Evolutionary conservation across 345 rosid species (phyloP).

Genomic region (Capsella bursapastoris): DNA sequence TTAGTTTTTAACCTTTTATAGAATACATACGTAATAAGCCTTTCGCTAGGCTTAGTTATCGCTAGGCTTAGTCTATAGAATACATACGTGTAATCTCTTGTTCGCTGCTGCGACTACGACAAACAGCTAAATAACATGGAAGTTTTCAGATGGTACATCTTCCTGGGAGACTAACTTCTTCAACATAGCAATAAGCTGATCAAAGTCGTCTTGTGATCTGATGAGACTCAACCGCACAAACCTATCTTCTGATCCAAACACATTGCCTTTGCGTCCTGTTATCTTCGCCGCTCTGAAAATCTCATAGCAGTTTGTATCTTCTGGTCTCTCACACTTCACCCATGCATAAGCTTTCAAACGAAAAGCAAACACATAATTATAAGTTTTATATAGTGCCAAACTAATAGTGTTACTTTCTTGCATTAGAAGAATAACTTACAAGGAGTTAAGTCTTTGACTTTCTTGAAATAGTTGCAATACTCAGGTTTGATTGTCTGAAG

Average conservation of each 20-base stretch:
- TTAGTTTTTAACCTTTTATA: too few species aligned
- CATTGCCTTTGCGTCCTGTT: conserved; percentile 49
- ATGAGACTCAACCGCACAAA: conserved; percentile 65
- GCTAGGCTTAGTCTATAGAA: too few species aligned
- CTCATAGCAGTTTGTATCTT: conserved; percentile 54
- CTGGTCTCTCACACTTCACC: conserved; percentile 65
- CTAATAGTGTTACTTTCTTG: not conserved
- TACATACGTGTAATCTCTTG: too few species aligned
- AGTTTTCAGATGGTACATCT: not conserved
- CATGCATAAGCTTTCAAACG: conserved; percentile 65
- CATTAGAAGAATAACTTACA: conserved; percentile 22
- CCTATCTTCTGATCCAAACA: conserved; percentile 45
- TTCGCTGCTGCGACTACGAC: too few species aligned
- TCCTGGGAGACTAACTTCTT: conserved; percentile 26
- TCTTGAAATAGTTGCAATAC: conserved; percentile 51
- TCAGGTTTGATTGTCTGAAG: conserved; percentile 49
- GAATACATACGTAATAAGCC: too few species aligned
- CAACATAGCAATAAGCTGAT: conserved; percentile 31
- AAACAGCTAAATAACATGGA: not conserved
- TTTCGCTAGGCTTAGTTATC: too few species aligned
- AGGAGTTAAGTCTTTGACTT: conserved; percentile 34
- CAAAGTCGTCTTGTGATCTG: conserved; percentile 61
- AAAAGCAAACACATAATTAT: not conserved
- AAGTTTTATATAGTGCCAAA: not conserved
- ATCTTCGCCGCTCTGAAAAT: conserved; percentile 58